phyloP scores from a whole-genome alignment of 2,329 filamentous ascomycete genomes.

The Fusarium ambrosium region DNA sequence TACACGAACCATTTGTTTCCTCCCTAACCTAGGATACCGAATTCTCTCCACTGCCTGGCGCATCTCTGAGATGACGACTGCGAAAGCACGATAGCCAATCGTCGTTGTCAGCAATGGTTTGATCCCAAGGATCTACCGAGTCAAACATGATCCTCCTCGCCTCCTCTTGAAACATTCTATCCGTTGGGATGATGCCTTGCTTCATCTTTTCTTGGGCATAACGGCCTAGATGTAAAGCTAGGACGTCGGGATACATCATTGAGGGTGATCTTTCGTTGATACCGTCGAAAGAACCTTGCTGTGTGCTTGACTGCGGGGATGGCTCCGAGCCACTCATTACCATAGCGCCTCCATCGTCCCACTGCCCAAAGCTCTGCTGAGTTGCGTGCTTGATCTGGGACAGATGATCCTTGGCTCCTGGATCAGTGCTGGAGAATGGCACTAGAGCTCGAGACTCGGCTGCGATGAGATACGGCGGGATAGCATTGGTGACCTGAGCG shows the following conservation, averaged over 20 bases:
- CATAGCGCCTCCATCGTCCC: not conserved
- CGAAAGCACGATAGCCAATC: constrained; percentile 48
- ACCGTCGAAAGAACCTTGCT: not conserved
- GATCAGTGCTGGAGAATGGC: constrained; percentile 47
- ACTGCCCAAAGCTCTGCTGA: not conserved
- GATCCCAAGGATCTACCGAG: constrained; percentile 43
- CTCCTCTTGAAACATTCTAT: constrained; percentile 48
- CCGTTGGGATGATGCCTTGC: constrained; percentile 38
- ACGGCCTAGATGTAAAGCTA: constrained; percentile 36
- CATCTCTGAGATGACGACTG: constrained; percentile 4
- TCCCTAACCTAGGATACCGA: not conserved
- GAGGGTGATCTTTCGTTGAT: not conserved
- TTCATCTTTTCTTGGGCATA: constrained; percentile 43
- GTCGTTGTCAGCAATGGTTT: constrained; percentile 47
- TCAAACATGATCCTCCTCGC: constrained; percentile 45
- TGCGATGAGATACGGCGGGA: constrained; percentile 47
- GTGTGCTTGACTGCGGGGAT: not conserved
- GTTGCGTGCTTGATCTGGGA: constrained; percentile 25
- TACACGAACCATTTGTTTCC: not conserved
- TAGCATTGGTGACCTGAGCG: constrained; percentile 38
- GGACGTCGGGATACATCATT: constrained; percentile 28
- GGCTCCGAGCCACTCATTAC: not conserved
- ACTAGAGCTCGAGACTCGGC: constrained; percentile 39
- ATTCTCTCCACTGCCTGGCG: not conserved
- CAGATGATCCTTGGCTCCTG: constrained; percentile 39